Conservation (phyloP, 1,284 basidiomycete species). For the Ceratobasidium sp. region DNA sequence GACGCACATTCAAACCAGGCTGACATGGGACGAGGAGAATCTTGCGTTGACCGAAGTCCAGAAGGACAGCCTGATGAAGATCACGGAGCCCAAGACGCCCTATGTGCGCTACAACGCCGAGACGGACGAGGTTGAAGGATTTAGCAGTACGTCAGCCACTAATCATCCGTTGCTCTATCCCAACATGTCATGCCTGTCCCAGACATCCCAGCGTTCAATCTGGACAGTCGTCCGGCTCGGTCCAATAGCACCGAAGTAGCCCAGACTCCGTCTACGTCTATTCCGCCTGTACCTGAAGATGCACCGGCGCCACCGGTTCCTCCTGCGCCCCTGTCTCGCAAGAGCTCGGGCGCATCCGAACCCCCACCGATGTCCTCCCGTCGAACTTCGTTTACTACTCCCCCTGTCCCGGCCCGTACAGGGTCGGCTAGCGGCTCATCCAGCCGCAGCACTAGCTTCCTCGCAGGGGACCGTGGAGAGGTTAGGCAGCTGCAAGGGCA, state of each 20-base stretch:
- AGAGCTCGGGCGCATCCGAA: slow-evolving; percentile 60
- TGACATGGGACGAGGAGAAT: slow-evolving; percentile 94
- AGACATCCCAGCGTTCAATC: slow-evolving; percentile 46
- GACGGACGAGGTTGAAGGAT: slow-evolving; percentile 74
- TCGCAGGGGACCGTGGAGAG: slow-evolving; percentile 63
- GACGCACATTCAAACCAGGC: slow-evolving; percentile 49
- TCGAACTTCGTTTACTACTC: slow-evolving; percentile 78
- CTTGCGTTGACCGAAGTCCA: slow-evolving; percentile 87
- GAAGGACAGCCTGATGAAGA: slow-evolving; percentile 96
- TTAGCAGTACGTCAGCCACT: slow-evolving; percentile 62
- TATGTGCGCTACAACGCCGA: slow-evolving; percentile 89
- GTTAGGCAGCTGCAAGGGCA: slow-evolving; percentile 57
- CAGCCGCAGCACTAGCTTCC: slow-evolving; percentile 84
- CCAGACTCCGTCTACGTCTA: slow-evolving; percentile 22
- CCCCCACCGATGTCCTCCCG: slow-evolving; percentile 75
- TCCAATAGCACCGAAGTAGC: slow-evolving; percentile 47
- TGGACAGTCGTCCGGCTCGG: slow-evolving; percentile 41
- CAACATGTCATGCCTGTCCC: background rate
- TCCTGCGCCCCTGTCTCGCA: slow-evolving; percentile 39
- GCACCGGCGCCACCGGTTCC: slow-evolving; percentile 40
- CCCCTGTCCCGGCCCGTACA: slow-evolving; percentile 37
- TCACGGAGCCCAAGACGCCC: slow-evolving; percentile 95
- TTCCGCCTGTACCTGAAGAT: slow-evolving; percentile 34
- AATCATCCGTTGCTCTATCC: background rate
- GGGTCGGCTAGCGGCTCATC: slow-evolving; percentile 53